phyloP scores from a whole-genome alignment of 2,329 filamentous ascomycete species.

The Aspergillus pseudoviridinutans region DNA sequence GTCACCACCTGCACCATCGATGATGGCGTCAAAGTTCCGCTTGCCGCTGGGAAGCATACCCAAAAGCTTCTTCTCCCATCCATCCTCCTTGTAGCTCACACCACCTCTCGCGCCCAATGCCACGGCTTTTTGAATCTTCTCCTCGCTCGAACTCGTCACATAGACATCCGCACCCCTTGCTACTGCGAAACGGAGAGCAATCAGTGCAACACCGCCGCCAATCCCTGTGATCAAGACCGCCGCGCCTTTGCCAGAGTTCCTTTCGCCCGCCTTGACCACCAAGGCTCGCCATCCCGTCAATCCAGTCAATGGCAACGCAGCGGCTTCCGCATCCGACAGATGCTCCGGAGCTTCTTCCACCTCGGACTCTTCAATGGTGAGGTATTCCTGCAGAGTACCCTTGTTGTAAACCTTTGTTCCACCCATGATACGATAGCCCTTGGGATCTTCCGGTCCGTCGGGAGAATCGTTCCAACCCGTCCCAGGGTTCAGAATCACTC shows the following conservation, averaged over 20 bases:
- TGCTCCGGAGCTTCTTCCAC: constrained; percentile 73
- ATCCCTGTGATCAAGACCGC: constrained; percentile 89
- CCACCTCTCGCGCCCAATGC: constrained; percentile 74
- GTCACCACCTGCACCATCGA: constrained; percentile 89
- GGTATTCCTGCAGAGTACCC: constrained; percentile 72
- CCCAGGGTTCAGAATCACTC: constrained; percentile 74
- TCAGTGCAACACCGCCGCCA: constrained; percentile 84
- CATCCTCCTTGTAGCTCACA: constrained; percentile 72
- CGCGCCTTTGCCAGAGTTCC: constrained; percentile 50
- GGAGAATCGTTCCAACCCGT: constrained; percentile 70
- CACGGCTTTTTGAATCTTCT: constrained; percentile 69
- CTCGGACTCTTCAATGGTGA: constrained; percentile 66
- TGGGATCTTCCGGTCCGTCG: constrained; percentile 65
- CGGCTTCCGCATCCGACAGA: constrained; percentile 68
- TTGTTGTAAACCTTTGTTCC: constrained; percentile 60
- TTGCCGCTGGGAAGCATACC: constrained; percentile 57
- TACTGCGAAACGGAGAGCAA: constrained; percentile 74
- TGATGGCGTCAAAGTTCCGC: constrained; percentile 71
- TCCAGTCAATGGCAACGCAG: constrained; percentile 78
- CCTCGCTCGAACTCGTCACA: constrained; percentile 70
- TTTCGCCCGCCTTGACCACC: constrained; percentile 68
- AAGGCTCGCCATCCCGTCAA: constrained; percentile 85
- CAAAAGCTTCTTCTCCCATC: constrained; percentile 75
- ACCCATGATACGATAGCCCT: constrained; percentile 39
- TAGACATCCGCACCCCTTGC: constrained; percentile 73